Conservation (phyloP, 345 rosid genomes). For the Rhodomyrtus tomentosa region DNA sequence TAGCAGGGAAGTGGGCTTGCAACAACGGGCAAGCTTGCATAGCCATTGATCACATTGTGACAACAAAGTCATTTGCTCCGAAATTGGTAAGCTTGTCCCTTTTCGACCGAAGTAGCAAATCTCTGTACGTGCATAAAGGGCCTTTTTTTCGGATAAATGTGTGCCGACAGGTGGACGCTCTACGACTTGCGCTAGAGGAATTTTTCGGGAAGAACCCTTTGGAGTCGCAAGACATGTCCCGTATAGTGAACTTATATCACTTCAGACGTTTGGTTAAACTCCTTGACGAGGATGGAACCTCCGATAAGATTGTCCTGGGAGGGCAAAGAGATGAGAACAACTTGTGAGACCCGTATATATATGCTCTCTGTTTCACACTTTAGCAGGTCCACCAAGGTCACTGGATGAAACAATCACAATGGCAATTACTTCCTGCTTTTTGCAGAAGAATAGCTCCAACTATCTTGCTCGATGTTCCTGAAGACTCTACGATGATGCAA, state of each 20-base stretch:
- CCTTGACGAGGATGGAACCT: constrained; percentile 28
- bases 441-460: constrained; percentile 45
- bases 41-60: constrained; percentile 36
- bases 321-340: constrained; percentile 26
- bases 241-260: constrained; percentile 25
- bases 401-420: neutral
- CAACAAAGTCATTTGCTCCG: constrained; percentile 34
- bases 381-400: neutral
- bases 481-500: constrained; percentile 34
- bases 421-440: neutral
- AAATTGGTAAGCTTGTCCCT: constrained; percentile 20
- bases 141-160: neutral
- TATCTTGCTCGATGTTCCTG: constrained; percentile 30
- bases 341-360: constrained; percentile 13
- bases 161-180: constrained; percentile 21
- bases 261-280: constrained; percentile 25
- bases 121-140: neutral
- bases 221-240: constrained; percentile 29
- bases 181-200: constrained; percentile 18
- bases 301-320: constrained; percentile 26
- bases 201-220: constrained; percentile 29
- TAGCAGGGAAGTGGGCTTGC: constrained; percentile 42
- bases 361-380: neutral
- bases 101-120: too few relatives aligned
- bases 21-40: constrained; percentile 48